Evolutionary conservation across 495 filamentous ascomycete species (phyloP).

Genomic region (Neurospora sp.): DNA sequence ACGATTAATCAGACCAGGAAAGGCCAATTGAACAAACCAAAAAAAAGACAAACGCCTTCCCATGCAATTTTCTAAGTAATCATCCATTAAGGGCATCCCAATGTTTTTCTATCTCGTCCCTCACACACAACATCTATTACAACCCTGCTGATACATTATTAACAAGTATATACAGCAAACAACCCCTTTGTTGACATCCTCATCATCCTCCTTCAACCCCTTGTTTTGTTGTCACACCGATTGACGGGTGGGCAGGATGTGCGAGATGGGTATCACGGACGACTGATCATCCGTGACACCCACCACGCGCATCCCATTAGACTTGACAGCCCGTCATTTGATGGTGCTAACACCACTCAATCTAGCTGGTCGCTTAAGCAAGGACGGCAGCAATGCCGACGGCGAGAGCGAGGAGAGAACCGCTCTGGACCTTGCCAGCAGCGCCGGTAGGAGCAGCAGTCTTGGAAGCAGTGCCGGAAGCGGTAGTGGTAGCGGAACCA

Average conservation of each 20-base stretch:
- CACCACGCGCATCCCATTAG: not conserved
- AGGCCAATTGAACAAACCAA: not conserved
- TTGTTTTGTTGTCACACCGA: not conserved
- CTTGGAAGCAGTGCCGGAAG: not conserved
- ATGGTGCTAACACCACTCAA: not conserved
- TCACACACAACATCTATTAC: not conserved
- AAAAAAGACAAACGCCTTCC: not conserved
- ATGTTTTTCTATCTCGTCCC: not conserved
- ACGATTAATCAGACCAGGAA: not conserved
- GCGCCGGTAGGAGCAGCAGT: slow-evolving; percentile 1
- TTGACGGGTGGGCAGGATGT: not conserved
- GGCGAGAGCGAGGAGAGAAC: slow-evolving; percentile 8
- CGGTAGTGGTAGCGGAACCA: not conserved
- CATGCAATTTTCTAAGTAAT: not conserved
- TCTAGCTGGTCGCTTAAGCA: slow-evolving; percentile 1
- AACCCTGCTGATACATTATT: not conserved
- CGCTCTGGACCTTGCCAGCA: slow-evolving; percentile 3
- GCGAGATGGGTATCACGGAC: not conserved
- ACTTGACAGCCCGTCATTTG: not conserved
- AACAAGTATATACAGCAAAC: not conserved
- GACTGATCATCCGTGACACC: not conserved
- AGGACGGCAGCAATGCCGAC: slow-evolving; percentile 11
- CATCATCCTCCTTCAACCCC: not conserved
- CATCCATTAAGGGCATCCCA: not conserved
- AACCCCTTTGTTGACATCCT: not conserved